Evolutionary conservation across 2,329 filamentous ascomycete genomes (phyloP).

Genomic region (Xylaria sp.): DNA sequence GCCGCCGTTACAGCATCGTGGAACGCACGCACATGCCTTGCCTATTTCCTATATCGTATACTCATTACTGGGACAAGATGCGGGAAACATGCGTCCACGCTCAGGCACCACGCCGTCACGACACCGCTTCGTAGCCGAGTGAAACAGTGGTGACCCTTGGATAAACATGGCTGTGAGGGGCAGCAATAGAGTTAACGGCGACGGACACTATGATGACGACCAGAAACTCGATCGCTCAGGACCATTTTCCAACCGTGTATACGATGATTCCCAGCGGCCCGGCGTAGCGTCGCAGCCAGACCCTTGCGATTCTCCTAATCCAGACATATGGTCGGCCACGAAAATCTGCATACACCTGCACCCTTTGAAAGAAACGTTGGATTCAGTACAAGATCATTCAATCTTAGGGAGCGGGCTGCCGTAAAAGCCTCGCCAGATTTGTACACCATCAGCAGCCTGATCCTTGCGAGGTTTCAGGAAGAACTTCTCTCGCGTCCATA

Average conservation of each 20-base stretch:
- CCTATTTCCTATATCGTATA: conserved; percentile 29
- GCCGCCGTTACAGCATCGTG: conserved; percentile 24
- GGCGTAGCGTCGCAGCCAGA: conserved; percentile 36
- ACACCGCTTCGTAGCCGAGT: conserved; percentile 32
- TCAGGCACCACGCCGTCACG: conserved; percentile 30
- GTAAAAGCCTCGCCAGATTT: conserved; percentile 17
- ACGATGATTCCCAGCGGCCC: conserved; percentile 36
- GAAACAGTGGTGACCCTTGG: conserved; percentile 27
- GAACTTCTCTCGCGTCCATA: conserved; percentile 2
- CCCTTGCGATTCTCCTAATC: conserved; percentile 14
- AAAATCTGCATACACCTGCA: conserved; percentile 35
- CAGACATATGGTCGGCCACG: conserved; percentile 27
- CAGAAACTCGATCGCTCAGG: conserved; percentile 39
- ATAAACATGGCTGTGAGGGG: conserved; percentile 36
- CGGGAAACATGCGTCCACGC: conserved; percentile 29
- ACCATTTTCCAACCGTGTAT: conserved; percentile 31
- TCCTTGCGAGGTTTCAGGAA: conserved; percentile 6
- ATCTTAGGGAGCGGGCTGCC: conserved; percentile 7
- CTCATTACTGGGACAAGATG: conserved; percentile 36
- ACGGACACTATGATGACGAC: conserved; percentile 34
- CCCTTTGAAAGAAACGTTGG: conserved; percentile 29
- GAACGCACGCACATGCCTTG: conserved; percentile 25
- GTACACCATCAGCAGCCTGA: conserved; percentile 28
- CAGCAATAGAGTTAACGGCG: conserved; percentile 35
- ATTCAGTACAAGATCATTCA: conserved; percentile 35